Conservation (phyloP, 345 rosid genomes). For the Noccaea bulbosa region DNA sequence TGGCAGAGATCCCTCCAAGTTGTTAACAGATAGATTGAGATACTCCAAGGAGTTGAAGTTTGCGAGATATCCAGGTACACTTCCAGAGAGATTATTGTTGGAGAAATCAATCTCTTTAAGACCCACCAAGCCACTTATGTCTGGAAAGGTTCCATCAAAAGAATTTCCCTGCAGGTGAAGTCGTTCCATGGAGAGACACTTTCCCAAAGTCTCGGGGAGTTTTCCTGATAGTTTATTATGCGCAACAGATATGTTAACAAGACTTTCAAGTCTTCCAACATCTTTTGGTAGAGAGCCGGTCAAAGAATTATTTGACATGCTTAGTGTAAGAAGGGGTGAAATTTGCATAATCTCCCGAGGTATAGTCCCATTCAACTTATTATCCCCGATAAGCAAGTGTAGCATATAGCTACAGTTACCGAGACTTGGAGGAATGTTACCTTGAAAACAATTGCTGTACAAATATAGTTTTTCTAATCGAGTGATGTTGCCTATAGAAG, state of each 20-base stretch:
- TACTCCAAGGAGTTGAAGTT: background rate
- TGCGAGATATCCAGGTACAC: background rate
- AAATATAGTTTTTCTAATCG: background rate
- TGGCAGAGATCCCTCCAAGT: background rate
- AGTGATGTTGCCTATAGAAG: constrained; percentile 8
- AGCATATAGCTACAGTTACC: background rate
- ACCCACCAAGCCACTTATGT: background rate
- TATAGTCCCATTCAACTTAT: background rate
- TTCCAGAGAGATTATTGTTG: background rate
- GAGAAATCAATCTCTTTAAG: background rate
- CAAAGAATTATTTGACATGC: background rate
- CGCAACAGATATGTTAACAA: background rate
- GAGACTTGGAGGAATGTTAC: background rate
- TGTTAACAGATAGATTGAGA: background rate
- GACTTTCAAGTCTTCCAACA: background rate
- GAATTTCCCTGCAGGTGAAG: background rate
- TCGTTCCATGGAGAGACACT: background rate
- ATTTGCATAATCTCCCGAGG: background rate
- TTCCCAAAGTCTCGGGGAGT: background rate
- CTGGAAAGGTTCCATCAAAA: background rate
- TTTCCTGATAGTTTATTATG: background rate
- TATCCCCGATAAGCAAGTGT: background rate
- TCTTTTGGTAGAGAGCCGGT: background rate
- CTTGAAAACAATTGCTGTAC: background rate
- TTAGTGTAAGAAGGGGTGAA: background rate